Evolutionary conservation across 2,329 filamentous ascomycete genomes (phyloP), one percentile per base, ranked within the genome.

Genomic region (Arthrobotrys iridis): DNA sequence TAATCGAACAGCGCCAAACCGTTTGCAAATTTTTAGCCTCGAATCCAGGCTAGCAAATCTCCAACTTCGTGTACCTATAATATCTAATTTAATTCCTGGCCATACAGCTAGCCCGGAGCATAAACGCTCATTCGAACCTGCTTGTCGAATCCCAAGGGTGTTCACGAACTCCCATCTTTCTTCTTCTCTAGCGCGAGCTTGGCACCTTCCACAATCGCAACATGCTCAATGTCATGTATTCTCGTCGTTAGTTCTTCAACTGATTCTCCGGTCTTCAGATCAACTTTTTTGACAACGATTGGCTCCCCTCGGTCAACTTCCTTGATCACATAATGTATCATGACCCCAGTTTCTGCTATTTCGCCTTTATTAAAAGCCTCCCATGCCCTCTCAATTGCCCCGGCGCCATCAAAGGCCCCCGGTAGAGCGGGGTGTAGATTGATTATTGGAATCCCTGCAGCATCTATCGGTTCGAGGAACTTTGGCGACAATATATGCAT

Each of bases 241-340:
- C 89, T 88, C 79, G 87, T 84, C 82, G 93, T 87, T 26, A 97
- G 85, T 57, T 87, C 86, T 33, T 88, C 86, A 66, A 94, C 79
- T 22, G 84, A 85, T 79, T 92, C 89, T 35, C 88, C 88, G 52
- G 87, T 85, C 72, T 86, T 86, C 77, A 87, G 88, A 66, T 88
- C 85, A 22, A 97, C 87, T 82, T 93, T 90, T 77, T 85, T 82
- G 1, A 89, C 86, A 75, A 93, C 80, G 78, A 96, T 90, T 7
- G 91, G 89, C 77, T 87, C 85, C 1, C 93, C 93, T 80, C 90
- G 87, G 83, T 97, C 93, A 64, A 97, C 92, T 81, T 94, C 88
- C 6, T 84, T 85, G 76, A 91, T 89, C 50, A 96, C 93, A 82
- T 93, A 90, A 83, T 97, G 93, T 13, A 93, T 88, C 93, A 96